Conservation (phyloP, 257 asterid species). For the Ilex aquifolium region DNA sequence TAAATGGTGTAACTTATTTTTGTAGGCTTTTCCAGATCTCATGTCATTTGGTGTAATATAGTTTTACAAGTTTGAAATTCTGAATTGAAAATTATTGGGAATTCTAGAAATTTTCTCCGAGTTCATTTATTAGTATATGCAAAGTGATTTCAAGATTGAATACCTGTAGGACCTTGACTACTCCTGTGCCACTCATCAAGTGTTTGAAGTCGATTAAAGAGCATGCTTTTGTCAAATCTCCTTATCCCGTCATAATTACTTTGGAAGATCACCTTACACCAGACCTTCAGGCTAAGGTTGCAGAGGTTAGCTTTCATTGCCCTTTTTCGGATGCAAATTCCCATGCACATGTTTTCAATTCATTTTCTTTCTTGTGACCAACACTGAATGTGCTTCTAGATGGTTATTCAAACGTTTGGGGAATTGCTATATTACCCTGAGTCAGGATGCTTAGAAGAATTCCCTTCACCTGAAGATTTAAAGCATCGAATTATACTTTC, state of each 20-base stretch:
- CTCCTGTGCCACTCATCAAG: constrained; percentile 68
- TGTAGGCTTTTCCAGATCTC: not conserved
- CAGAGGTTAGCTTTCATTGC: constrained; percentile 44
- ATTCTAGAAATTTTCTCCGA: no score
- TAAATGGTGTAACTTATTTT: no score
- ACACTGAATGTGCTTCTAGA: constrained; percentile 29
- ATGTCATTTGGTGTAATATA: not conserved
- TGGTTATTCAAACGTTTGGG: constrained; percentile 74
- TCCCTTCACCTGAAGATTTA: constrained; percentile 77
- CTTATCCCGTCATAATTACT: constrained; percentile 82
- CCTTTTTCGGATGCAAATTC: not conserved
- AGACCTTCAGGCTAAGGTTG: constrained; percentile 86
- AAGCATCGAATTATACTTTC: constrained; percentile 74
- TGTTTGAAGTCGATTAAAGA: constrained; percentile 71
- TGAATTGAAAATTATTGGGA: not conserved
- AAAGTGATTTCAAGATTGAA: constrained; percentile 3
- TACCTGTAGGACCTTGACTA: constrained; percentile 72
- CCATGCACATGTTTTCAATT: not conserved
- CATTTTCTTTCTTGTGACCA: constrained; percentile 3
- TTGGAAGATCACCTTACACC: constrained; percentile 93
- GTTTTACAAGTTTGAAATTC: not conserved
- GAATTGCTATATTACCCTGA: constrained; percentile 76
- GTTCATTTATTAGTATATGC: not conserved
- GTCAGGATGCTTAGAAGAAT: constrained; percentile 51
- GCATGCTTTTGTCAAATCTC: constrained; percentile 77